These are phyloP conservation scores for Xylaria palmicola DNA, from an alignment of 495 filamentous ascomycete species.

Conservation along the genomic window DNA sequence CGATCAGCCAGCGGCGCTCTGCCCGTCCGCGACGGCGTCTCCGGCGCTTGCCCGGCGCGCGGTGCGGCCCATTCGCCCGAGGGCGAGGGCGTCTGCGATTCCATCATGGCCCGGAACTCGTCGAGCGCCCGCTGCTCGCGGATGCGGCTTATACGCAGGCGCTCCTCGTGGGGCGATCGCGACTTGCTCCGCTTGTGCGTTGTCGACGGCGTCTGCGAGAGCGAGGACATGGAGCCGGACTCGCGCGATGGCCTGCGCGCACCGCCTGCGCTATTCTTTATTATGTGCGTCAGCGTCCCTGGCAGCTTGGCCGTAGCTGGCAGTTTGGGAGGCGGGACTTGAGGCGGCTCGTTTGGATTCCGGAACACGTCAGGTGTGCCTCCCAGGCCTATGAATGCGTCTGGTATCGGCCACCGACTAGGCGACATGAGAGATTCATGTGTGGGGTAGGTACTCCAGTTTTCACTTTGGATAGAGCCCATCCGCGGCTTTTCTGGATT, in stretches of 20 bases:
- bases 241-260: slow-evolving; percentile 13
- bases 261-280: slow-evolving; percentile 8
- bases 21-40: slow-evolving; percentile 18
- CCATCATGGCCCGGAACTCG: slow-evolving; percentile 1
- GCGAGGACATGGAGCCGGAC: slow-evolving; percentile 7
- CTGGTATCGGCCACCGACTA: slow-evolving; percentile 21
- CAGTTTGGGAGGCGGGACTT: slow-evolving; percentile 7
- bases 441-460: slow-evolving; percentile 23
- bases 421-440: slow-evolving; percentile 20
- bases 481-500: not conserved
- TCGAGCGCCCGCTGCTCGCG: slow-evolving; percentile 12
- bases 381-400: slow-evolving; percentile 15
- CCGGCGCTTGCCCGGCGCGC: slow-evolving; percentile 18
- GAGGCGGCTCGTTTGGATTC: slow-evolving; percentile 17
- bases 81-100: slow-evolving; percentile 18
- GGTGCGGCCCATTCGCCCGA: slow-evolving; percentile 14
- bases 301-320: not conserved
- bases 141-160: slow-evolving; percentile 8
- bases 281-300: slow-evolving; percentile 3
- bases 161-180: slow-evolving; percentile 18
- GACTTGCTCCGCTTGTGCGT: slow-evolving; percentile 15
- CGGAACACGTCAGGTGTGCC: slow-evolving; percentile 19
- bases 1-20: slow-evolving; percentile 15
- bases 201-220: slow-evolving; percentile 17
- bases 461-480: slow-evolving; percentile 6